Evolutionary conservation across 2,329 filamentous ascomycete genomes (phyloP).

Genomic region (Phoma herbarum): DNA sequence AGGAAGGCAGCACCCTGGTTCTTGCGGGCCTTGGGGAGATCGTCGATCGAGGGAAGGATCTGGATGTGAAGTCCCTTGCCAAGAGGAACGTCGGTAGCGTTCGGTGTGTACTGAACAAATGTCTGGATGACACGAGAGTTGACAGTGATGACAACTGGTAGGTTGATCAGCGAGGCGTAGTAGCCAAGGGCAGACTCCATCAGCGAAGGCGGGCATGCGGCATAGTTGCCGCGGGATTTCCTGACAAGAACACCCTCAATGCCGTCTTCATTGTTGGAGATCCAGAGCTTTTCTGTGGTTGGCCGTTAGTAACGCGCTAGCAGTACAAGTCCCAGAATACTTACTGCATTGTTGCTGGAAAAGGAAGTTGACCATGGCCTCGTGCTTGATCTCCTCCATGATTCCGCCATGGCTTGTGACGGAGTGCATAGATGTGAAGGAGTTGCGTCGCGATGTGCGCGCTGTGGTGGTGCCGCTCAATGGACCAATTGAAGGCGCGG

Average conservation of each 20-base stretch:
- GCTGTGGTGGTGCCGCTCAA: slow-evolving; percentile 23
- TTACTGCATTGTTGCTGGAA: slow-evolving; percentile 77
- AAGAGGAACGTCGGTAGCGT: slow-evolving; percentile 77
- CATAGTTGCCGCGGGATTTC: slow-evolving; percentile 74
- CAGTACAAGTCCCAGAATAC: slow-evolving; percentile 13
- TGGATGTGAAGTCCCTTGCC: slow-evolving; percentile 80
- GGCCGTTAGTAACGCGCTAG: slow-evolving; percentile 14
- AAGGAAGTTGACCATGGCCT: slow-evolving; percentile 84
- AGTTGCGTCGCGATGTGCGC: slow-evolving; percentile 31
- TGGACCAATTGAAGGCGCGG: slow-evolving; percentile 19
- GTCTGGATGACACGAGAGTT: slow-evolving; percentile 82
- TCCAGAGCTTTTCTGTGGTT: slow-evolving; percentile 67
- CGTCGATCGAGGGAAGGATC: slow-evolving; percentile 75
- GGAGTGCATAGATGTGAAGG: slow-evolving; percentile 26
- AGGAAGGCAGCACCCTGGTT: slow-evolving; percentile 83
- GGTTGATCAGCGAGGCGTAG: slow-evolving; percentile 74
- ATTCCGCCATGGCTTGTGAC: slow-evolving; percentile 19
- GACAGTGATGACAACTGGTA: slow-evolving; percentile 80
- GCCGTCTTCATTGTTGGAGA: slow-evolving; percentile 66
- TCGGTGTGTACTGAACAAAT: slow-evolving; percentile 75
- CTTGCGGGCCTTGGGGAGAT: slow-evolving; percentile 75
- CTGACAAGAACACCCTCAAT: slow-evolving; percentile 66
- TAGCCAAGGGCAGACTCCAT: slow-evolving; percentile 69
- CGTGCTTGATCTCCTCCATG: slow-evolving; percentile 75
- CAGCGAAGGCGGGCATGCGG: slow-evolving; percentile 74